Evolutionary conservation across 2,329 filamentous ascomycete genomes (phyloP).

Genomic region (Metarhizium guizhouense): DNA sequence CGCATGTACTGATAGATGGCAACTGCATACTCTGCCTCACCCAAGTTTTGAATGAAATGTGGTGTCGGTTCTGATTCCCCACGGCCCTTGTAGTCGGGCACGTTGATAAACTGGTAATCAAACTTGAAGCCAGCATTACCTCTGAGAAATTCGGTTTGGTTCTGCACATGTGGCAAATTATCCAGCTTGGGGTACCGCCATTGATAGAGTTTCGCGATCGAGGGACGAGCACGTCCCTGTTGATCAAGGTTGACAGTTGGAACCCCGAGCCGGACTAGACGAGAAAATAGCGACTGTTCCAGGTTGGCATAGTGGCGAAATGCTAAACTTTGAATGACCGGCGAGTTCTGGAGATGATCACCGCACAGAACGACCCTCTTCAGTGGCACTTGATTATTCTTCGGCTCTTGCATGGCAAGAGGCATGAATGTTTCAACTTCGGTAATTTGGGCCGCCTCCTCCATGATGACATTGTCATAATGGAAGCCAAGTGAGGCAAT

Average conservation of each 20-base stretch:
- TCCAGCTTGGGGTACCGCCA: slow-evolving; percentile 83
- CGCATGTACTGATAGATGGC: slow-evolving; percentile 97
- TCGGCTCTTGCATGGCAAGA: slow-evolving; percentile 78
- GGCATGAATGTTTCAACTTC: slow-evolving; percentile 97
- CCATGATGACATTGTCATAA: slow-evolving; percentile 97
- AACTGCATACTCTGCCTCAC: slow-evolving; percentile 94
- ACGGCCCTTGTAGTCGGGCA: slow-evolving; percentile 81
- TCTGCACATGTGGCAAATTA: slow-evolving; percentile 68
- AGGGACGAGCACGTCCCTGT: slow-evolving; percentile 82
- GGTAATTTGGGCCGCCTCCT: slow-evolving; percentile 96
- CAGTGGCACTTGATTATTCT: slow-evolving; percentile 62
- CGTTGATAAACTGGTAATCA: slow-evolving; percentile 95
- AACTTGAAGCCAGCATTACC: slow-evolving; percentile 90
- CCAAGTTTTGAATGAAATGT: slow-evolving; percentile 93
- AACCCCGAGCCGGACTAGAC: slow-evolving; percentile 85
- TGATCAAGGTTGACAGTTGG: slow-evolving; percentile 84
- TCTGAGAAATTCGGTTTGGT: slow-evolving; percentile 58
- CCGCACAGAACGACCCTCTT: slow-evolving; percentile 88
- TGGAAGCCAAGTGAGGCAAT: slow-evolving; percentile 90
- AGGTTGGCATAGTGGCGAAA: slow-evolving; percentile 94
- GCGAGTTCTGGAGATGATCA: slow-evolving; percentile 94
- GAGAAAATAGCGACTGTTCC: slow-evolving; percentile 89
- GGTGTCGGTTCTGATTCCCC: slow-evolving; percentile 86
- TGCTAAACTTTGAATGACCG: slow-evolving; percentile 87
- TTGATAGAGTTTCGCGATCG: slow-evolving; percentile 80